These are phyloP conservation scores for Lepiota brunneoincarnata DNA, from an alignment of 768 basidiomycete species.

Conservation along the genomic window DNA sequence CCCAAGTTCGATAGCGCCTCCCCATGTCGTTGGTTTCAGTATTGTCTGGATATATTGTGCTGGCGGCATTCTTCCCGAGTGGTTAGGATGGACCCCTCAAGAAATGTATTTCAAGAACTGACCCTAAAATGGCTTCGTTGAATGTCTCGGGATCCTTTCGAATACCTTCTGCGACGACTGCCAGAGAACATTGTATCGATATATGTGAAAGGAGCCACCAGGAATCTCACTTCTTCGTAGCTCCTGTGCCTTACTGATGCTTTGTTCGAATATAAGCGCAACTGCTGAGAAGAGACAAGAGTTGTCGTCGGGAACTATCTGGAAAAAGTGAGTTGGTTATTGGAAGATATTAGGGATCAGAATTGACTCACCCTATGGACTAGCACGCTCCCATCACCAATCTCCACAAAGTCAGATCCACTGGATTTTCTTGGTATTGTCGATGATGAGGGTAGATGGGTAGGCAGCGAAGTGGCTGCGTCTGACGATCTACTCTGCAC, in stretches of 20 bases:
- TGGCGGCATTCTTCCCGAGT: slow-evolving; percentile 42
- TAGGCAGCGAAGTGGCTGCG: slow-evolving; percentile 10
- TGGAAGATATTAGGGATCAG: not conserved
- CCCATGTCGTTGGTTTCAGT: slow-evolving; percentile 80
- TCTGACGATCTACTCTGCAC: slow-evolving; percentile 13
- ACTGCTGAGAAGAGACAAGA: slow-evolving; percentile 90
- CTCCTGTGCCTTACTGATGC: slow-evolving; percentile 61
- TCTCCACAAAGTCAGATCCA: slow-evolving; percentile 56
- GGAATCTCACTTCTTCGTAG: slow-evolving; percentile 68
- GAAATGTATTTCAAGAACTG: slow-evolving; percentile 9
- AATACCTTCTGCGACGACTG: slow-evolving; percentile 87
- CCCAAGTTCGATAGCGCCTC: slow-evolving; percentile 93
- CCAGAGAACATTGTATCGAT: not conserved
- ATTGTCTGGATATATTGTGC: slow-evolving; percentile 80
- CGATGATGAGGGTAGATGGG: slow-evolving; percentile 14
- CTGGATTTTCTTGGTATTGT: slow-evolving; percentile 12
- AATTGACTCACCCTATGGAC: slow-evolving; percentile 60
- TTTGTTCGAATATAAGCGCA: slow-evolving; percentile 83
- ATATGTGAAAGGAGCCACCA: not conserved
- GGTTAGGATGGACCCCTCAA: not conserved
- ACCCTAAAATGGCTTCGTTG: slow-evolving; percentile 88
- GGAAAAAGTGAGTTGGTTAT: not conserved
- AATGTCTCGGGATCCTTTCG: slow-evolving; percentile 67
- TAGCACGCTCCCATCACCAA: slow-evolving; percentile 58
- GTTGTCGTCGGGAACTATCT: slow-evolving; percentile 97